Percentiles rank a stretch among this genome's conserved stretches.
Evolutionary conservation across 495 filamentous ascomycete species (phyloP).

Genomic region (Cercophora samala): DNA sequence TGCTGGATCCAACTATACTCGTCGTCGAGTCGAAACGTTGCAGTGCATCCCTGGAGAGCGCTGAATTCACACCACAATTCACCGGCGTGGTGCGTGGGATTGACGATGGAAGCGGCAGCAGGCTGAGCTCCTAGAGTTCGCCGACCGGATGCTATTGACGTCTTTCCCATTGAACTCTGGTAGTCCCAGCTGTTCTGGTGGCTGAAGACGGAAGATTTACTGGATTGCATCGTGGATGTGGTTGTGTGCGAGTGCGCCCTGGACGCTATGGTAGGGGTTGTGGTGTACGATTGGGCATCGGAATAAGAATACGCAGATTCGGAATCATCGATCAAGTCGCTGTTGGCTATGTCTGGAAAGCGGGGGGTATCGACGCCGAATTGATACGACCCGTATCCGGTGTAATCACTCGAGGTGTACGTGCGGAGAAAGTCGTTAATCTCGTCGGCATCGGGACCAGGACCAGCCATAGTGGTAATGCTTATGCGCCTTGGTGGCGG

Average conservation of each 20-base stretch:
- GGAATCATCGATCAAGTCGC: neutral
- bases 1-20: constrained; percentile 45
- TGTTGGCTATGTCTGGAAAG: neutral
- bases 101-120: neutral
- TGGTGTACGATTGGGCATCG: constrained; percentile 2
- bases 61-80: constrained; percentile 44
- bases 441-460: constrained; percentile 9
- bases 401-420: neutral
- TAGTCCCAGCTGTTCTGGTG: neutral
- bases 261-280: neutral
- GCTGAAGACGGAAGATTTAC: constrained; percentile 18
- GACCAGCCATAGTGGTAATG: constrained; percentile 1
- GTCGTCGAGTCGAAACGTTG: constrained; percentile 36
- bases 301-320: neutral
- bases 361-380: neutral
- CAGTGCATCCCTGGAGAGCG: constrained; percentile 26
- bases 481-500: neutral
- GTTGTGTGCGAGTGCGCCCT: neutral
- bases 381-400: neutral
- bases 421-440: constrained; percentile 6
- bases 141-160: constrained; percentile 1
- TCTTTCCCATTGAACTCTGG: constrained; percentile 12
- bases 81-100: neutral
- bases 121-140: neutral
- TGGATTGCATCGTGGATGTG: constrained; percentile 10